Evolutionary conservation across 768 basidiomycete species (phyloP), one percentile per base, ranked within the genome.

Genomic region (Paxillus involutus): DNA sequence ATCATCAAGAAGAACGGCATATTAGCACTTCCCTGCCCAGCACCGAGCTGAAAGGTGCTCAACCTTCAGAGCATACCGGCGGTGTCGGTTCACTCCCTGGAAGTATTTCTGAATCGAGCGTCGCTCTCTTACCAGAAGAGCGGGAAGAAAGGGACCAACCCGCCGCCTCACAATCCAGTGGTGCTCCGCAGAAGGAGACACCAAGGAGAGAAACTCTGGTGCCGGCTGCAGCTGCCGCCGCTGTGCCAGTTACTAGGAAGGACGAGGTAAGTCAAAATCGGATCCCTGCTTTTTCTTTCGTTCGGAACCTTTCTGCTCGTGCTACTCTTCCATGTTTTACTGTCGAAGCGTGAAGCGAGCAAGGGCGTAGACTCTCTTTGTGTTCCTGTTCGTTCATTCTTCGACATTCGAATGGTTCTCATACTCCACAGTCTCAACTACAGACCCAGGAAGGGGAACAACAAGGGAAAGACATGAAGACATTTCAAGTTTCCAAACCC

Each of bases 41-140:
- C 17, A 57, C 61, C 16, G 71, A 75, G 46, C 50, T 64, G 11
- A 62, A 63, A 26, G 74, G 74, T 0, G 61, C 67, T 24, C 64
- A 60, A 24, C 71, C 77, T 1, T 53, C 44, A 1, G 73, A 74
- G 44, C 70, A 57, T 40, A 58, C 57, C 0, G 69, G 63, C 6
- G 83, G 81, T 14, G 76, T 78, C 2, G 80, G 81, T 9, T 73
- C 80, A 0, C 73, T 83, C 13, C 80, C 81, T 0, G 82, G 81
- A 12, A 67, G 66, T 29, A 51, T 65, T 12, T 71, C 69, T 19
- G 82, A 84, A 58, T 63, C 71, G 9, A 75, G 72, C 5, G 78
- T 83, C 10, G 77, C 80, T 4, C 70, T 73, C 43, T 63, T 81
- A 1, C 83, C 82, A 3, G 77, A 81, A 12, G 80, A 82, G 49